Base-by-base conservation (phyloP, 345 rosid genomes). In the Dimocarpus longan region DNA sequence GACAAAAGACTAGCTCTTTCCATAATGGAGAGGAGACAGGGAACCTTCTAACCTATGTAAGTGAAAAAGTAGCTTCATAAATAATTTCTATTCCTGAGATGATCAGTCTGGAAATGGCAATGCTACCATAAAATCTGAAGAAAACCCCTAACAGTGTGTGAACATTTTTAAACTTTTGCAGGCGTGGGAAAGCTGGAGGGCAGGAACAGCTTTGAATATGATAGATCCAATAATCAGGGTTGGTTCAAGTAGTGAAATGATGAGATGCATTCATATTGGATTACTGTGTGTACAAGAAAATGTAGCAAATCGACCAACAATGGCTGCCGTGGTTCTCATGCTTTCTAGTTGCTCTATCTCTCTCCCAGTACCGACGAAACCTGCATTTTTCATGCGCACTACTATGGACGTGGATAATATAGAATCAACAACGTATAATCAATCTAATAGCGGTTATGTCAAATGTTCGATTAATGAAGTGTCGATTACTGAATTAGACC, bases 121-220 rank as follows among this genome's bases (percentile, higher is more conserved):
- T 0, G 63, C 13, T 13, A 13, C 18, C 56, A 0, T 50, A 50
- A 50, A 50, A 50, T 50, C 15, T 50, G 56, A 50, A 50, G 56
- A 50, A 12, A 50, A 13, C 56, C 54, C 15, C 56, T 50, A 50
- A 50, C 18, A 3, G 13, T 50, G 18, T 50, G 56, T 50, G 56
- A 50, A 5, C 13, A 4, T 22, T 16, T 8, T n/a, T 62, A n/a
- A 16, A 15, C 56, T 64, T 59, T 59, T 86, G 56, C 67, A 91
- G 91, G 88, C 82, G 15, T 93, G 95, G 95, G 86, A 65, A 71
- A 76, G 76, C 65, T 84, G 92, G 95, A 86, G 81, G 40, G 90
- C 86, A 80, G 87, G 84, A 10, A 62, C 76, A 2, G 59, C 67
- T 8, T 8, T 76, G 15, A 79, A 84, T 54, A 54, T 90, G 3